Conservation (phyloP, 345 rosid species). For the Ceriops decandra region DNA sequence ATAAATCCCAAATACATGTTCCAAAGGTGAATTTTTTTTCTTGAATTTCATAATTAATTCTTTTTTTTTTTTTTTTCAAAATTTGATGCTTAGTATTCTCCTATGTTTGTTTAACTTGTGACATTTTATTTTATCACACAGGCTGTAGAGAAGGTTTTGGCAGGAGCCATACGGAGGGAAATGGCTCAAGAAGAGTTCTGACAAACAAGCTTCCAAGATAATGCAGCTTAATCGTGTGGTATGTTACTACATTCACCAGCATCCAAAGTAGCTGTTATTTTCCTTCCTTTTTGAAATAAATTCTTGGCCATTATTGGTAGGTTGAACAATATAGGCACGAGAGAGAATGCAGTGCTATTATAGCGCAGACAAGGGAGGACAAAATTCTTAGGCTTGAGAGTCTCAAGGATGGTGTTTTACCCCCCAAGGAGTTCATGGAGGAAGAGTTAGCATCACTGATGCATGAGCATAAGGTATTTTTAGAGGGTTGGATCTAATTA, state of each 20-base stretch:
- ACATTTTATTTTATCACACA: slow-evolving; percentile 25
- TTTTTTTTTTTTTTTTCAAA: neutral
- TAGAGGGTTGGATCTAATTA: neutral
- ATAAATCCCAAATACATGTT: slow-evolving; percentile 61
- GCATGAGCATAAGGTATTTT: slow-evolving; percentile 70
- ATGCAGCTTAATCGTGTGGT: slow-evolving; percentile 91
- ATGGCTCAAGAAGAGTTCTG: slow-evolving; percentile 96
- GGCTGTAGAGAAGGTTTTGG: slow-evolving; percentile 97
- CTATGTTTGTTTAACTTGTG: neutral
- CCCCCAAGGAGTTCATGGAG: slow-evolving; percentile 75
- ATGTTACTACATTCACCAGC: slow-evolving; percentile 22
- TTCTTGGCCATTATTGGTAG: slow-evolving; percentile 38
- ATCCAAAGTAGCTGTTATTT: slow-evolving; percentile 8
- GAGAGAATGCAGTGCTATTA: slow-evolving; percentile 90
- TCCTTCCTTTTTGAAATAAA: slow-evolving; percentile 11
- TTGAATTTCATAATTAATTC: neutral
- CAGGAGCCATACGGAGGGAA: slow-evolving; percentile 96
- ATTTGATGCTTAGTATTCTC: neutral
- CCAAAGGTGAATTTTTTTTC: slow-evolving; percentile 59
- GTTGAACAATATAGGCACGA: slow-evolving; percentile 97
- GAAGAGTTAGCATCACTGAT: slow-evolving; percentile 74
- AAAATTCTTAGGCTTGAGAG: slow-evolving; percentile 89
- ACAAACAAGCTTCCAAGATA: slow-evolving; percentile 83
- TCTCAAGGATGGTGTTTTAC: slow-evolving; percentile 94
- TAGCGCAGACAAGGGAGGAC: slow-evolving; percentile 85